Conservation (phyloP, 176 grass and related monocot species). For the Tillandsia leiboldiana region DNA sequence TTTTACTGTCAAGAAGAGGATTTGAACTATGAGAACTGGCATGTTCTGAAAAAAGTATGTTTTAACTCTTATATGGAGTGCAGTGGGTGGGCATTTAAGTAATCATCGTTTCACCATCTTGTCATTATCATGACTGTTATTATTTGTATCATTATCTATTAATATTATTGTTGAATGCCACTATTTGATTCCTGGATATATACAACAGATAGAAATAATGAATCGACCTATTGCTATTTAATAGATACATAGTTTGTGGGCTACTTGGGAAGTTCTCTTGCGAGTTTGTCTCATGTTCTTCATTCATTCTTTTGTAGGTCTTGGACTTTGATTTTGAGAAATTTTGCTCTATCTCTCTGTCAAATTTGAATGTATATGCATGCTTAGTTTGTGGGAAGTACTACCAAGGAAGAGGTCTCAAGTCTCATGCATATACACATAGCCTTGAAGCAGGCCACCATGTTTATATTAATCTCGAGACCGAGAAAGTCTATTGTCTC, state of each 20-base stretch:
- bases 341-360: slow-evolving; percentile 94
- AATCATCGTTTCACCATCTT: neutral
- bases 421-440: slow-evolving; percentile 97
- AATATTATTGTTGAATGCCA: neutral
- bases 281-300: neutral
- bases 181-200: neutral
- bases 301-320: slow-evolving; percentile 36
- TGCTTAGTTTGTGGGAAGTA: slow-evolving; percentile 98
- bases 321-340: slow-evolving; percentile 99
- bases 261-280: neutral
- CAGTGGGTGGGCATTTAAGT: too few species aligned
- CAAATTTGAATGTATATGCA: slow-evolving; percentile 94
- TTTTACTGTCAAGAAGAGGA: too few species aligned
- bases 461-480: slow-evolving; percentile 94
- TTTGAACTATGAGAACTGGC: too few species aligned
- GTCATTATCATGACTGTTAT: neutral
- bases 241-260: neutral
- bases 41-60: too few species aligned
- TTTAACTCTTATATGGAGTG: too few species aligned
- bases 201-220: neutral
- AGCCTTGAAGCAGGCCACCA: slow-evolving; percentile 95
- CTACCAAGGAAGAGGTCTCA: slow-evolving; percentile 97
- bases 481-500: slow-evolving; percentile 93
- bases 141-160: neutral
- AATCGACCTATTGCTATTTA: neutral